A percentile compares a stretch with the other conserved stretches of the same genome.
Conservation (phyloP, 2,329 filamentous ascomycete genomes). For the Chaetomium strumarium region DNA sequence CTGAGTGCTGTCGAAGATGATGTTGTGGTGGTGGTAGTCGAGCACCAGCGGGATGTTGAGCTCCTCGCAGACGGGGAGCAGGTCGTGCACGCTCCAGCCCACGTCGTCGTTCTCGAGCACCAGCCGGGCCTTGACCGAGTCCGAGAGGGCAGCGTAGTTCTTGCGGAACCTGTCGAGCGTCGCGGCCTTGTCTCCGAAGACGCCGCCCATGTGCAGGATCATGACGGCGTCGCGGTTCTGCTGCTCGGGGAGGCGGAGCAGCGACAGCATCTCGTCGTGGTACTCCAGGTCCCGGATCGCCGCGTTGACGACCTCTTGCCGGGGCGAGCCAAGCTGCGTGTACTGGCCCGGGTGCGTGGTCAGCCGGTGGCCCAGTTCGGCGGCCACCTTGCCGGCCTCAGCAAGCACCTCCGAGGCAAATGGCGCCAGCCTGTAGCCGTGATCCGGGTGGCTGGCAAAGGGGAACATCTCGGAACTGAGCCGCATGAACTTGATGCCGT, state of each 20-base stretch:
- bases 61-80: constrained; percentile 85
- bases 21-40: constrained; percentile 95
- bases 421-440: constrained; percentile 77
- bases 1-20: constrained; percentile 68
- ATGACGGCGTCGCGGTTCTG: constrained; percentile 82
- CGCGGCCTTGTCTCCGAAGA: constrained; percentile 78
- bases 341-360: constrained; percentile 92
- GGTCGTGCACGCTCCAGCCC: constrained; percentile 83
- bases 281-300: constrained; percentile 80
- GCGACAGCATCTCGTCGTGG: constrained; percentile 75
- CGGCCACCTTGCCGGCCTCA: constrained; percentile 70
- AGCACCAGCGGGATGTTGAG: constrained; percentile 89
- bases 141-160: constrained; percentile 63
- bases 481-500: constrained; percentile 86
- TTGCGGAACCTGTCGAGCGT: constrained; percentile 72
- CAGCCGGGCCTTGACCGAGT: constrained; percentile 68
- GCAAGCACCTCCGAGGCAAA: constrained; percentile 76
- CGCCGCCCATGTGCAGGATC: constrained; percentile 89
- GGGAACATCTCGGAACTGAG: constrained; percentile 96
- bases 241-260: constrained; percentile 72
- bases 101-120: constrained; percentile 96
- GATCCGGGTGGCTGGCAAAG: constrained; percentile 81
- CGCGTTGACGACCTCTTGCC: constrained; percentile 67
- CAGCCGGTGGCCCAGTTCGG: constrained; percentile 72
- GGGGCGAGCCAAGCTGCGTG: constrained; percentile 83